A percentile compares a stretch with the other conserved stretches of the same genome.
Conservation (phyloP, 176 grass and related monocot genomes). For the Musa acuminata region DNA sequence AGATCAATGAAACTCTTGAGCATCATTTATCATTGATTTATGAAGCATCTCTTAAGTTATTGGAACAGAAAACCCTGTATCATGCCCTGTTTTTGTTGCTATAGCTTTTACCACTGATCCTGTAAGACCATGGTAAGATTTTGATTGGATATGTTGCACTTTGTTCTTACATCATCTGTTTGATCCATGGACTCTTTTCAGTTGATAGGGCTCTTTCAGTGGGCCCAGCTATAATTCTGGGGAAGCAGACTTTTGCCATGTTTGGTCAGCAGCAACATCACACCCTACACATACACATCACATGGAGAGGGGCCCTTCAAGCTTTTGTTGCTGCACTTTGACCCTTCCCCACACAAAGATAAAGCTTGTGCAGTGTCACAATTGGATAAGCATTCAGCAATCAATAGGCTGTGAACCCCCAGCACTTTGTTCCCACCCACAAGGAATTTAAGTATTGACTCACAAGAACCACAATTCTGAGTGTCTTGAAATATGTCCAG, state of each 20-base stretch:
- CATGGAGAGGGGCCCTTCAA: background rate
- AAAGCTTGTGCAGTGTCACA: background rate
- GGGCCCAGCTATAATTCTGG: background rate
- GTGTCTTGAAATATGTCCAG: background rate
- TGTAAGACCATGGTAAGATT: background rate
- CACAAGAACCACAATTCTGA: background rate
- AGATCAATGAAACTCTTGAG: no score
- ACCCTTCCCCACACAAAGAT: background rate
- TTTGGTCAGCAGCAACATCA: background rate
- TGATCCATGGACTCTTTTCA: background rate
- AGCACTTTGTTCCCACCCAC: no score
- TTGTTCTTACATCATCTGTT: background rate
- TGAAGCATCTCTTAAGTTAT: no score
- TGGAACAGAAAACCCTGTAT: no score
- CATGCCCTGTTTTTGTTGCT: no score
- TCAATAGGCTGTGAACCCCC: background rate
- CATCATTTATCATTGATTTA: no score
- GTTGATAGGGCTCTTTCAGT: background rate
- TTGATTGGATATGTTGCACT: background rate
- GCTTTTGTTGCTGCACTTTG: background rate
- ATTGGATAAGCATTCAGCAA: background rate
- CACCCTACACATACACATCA: background rate
- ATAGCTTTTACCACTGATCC: background rate
- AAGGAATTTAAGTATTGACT: background rate
- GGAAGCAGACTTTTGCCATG: background rate